Percentiles rank a stretch among this genome's conserved stretches.
Evolutionary conservation across 176 grass and related monocot genomes (phyloP).

Genomic region (Musa itinerans): DNA sequence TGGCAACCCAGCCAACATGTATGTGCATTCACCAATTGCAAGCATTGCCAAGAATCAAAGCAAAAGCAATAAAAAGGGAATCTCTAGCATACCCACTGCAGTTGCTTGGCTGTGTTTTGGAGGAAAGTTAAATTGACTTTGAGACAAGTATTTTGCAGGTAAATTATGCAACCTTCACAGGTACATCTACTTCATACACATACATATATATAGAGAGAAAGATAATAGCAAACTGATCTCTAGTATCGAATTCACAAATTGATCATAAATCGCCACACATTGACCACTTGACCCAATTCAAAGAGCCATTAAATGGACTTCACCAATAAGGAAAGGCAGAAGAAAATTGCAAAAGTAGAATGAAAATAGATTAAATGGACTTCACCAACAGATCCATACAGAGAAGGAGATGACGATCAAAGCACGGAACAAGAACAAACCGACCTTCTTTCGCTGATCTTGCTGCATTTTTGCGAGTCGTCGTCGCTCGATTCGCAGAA

Average conservation of each 20-base stretch:
- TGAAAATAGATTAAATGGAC: background rate
- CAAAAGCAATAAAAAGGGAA: no score
- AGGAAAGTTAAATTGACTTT: no score
- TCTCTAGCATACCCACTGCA: background rate
- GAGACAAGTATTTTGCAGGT: no score
- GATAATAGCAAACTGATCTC: no score
- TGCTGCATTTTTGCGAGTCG: constrained; percentile 29
- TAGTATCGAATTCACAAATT: background rate
- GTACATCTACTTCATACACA: no score
- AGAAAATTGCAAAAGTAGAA: background rate
- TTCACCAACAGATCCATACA: background rate
- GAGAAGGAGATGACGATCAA: background rate
- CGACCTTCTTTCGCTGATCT: constrained; percentile 43
- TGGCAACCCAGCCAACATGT: background rate
- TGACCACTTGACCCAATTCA: background rate
- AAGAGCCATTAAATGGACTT: background rate
- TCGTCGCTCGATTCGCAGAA: background rate
- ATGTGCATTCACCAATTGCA: background rate
- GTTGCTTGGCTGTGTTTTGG: no score
- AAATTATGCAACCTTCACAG: no score
- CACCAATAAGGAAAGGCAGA: background rate
- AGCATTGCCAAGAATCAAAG: background rate
- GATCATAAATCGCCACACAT: background rate
- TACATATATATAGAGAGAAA: background rate
- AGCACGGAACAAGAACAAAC: constrained; percentile 7